phyloP scores from a whole-genome alignment of 768 basidiomycete genomes.

The Suillus discolor region DNA sequence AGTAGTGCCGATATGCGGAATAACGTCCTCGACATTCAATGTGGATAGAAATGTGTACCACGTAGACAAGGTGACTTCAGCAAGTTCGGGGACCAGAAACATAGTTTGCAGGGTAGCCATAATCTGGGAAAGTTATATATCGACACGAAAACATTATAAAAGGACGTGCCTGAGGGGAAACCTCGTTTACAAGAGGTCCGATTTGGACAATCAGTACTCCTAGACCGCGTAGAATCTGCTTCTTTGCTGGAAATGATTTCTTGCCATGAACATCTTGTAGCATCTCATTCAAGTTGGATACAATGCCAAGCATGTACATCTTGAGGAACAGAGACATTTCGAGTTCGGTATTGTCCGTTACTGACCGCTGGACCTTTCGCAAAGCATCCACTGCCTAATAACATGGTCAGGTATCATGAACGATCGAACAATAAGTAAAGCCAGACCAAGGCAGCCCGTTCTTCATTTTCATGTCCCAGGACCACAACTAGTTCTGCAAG shows the following conservation, averaged over 20 bases:
- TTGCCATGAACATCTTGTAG: conserved; percentile 84
- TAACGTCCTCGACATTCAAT: conserved; percentile 67
- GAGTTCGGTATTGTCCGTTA: conserved; percentile 27
- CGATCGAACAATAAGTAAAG: not conserved
- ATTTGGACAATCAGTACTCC: conserved; percentile 71
- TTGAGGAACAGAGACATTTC: conserved; percentile 66
- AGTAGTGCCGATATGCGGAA: conserved; percentile 84
- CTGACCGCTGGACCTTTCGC: conserved; percentile 41
- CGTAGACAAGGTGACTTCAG: conserved; percentile 74
- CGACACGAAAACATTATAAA: not conserved
- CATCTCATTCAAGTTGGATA: conserved; percentile 83
- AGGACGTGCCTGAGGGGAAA: conserved; percentile 80
- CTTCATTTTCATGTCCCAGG: conserved; percentile 68
- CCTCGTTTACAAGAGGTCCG: conserved; percentile 69
- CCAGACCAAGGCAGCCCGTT: conserved; percentile 47
- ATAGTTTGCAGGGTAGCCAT: conserved; percentile 96
- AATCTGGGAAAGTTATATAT: conserved; percentile 53
- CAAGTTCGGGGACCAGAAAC: conserved; percentile 72
- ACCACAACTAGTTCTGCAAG: conserved; percentile 76
- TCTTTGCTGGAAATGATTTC: conserved; percentile 70
- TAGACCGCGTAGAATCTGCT: conserved; percentile 77
- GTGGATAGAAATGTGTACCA: conserved; percentile 81
- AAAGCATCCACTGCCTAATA: conserved; percentile 50
- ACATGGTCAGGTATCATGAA: conserved; percentile 30
- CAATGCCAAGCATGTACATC: conserved; percentile 79